Evolutionary conservation across 345 rosid genomes (phyloP).

Genomic region (Citrus hindsii): DNA sequence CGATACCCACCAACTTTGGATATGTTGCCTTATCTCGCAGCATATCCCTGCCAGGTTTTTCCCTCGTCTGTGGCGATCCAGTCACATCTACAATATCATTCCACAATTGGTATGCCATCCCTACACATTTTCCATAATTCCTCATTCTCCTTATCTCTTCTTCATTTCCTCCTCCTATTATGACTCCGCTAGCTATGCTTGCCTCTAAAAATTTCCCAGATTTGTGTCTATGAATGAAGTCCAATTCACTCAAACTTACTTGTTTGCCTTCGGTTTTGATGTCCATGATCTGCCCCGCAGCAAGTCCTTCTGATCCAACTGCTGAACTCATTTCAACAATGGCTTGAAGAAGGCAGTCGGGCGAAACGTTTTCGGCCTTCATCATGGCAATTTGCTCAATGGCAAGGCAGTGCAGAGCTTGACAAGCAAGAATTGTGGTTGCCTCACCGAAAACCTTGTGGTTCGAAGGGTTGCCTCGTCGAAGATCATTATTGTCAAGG

Average conservation of each 20-base stretch:
- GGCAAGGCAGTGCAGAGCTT: slow-evolving; percentile 43
- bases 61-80: too few species aligned
- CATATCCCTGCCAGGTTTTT: too few species aligned
- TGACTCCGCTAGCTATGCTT: slow-evolving; percentile 21
- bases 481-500: too few species aligned
- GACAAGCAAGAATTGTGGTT: slow-evolving; percentile 22
- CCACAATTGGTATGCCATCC: slow-evolving; percentile 18
- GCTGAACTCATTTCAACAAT: slow-evolving; percentile 14
- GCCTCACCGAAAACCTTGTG: too few species aligned
- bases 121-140: not conserved
- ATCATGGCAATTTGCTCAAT: too few species aligned
- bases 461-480: too few species aligned
- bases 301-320: slow-evolving; percentile 41
- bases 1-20: too few species aligned
- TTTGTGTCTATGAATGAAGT: slow-evolving; percentile 36
- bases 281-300: slow-evolving; percentile 54
- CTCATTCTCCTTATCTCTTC: slow-evolving; percentile 21
- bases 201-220: slow-evolving; percentile 33
- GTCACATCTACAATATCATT: slow-evolving; percentile 7
- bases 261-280: slow-evolving; percentile 32
- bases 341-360: slow-evolving; percentile 24
- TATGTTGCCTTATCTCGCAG: too few species aligned
- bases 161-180: slow-evolving; percentile 21
- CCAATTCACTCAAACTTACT: slow-evolving; percentile 15
- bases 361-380: too few species aligned